These are phyloP conservation scores for Solanum etuberosum DNA, from an alignment of 257 asterid genomes.

Conservation along the genomic window DNA sequence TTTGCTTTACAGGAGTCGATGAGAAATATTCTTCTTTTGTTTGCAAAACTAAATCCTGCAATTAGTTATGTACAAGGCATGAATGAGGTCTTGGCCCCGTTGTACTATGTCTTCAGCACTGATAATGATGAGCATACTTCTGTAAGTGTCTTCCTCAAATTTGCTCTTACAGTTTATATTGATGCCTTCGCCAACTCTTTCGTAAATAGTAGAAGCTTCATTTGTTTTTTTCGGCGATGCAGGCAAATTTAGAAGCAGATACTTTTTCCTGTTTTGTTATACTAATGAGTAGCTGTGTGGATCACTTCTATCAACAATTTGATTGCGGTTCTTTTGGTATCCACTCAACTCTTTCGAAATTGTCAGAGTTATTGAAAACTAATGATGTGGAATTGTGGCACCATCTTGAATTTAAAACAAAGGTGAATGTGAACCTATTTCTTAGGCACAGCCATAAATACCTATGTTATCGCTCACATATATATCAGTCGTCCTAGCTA, in stretches of 20 bases:
- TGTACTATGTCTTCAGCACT: background rate
- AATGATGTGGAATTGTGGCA: background rate
- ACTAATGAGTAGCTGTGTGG: background rate
- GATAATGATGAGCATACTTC: background rate
- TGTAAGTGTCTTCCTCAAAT: background rate
- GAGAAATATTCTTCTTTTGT: background rate
- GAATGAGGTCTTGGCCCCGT: background rate
- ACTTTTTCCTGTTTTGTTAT: background rate
- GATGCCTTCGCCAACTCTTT: background rate
- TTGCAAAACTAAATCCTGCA: background rate
- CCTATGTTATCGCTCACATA: background rate
- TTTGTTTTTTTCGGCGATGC: background rate
- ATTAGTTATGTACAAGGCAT: background rate
- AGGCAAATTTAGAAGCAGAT: background rate
- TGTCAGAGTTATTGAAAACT: background rate
- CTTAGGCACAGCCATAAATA: background rate
- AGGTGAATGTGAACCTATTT: background rate
- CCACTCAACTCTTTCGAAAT: background rate
- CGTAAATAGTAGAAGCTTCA: background rate
- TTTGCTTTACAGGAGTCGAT: background rate
- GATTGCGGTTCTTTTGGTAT: background rate
- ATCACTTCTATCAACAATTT: background rate
- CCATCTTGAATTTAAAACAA: background rate
- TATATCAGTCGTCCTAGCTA: background rate
- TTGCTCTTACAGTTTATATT: background rate